A percentile compares a stretch with the other conserved stretches of the same genome.
These are phyloP conservation scores for Trichophyton rubrum DNA, from an alignment of 2,329 filamentous ascomycete species.

Conservation along the genomic window DNA sequence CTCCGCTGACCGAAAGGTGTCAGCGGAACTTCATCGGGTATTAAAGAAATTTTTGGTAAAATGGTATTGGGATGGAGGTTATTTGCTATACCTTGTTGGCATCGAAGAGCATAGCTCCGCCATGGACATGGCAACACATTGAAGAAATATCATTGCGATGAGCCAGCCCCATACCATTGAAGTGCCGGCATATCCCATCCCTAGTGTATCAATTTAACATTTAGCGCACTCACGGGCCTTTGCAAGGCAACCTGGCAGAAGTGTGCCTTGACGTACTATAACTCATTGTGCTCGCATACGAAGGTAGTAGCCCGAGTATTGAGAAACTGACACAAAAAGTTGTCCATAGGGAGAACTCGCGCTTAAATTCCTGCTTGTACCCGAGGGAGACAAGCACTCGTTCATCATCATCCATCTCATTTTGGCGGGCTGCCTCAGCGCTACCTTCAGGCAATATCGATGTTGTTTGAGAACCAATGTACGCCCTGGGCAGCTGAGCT, in stretches of 20 bases:
- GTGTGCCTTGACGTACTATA: constrained; percentile 44
- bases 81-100: constrained; percentile 45
- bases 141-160: constrained; percentile 58
- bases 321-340: constrained; percentile 65
- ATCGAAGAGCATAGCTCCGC: constrained; percentile 62
- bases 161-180: constrained; percentile 67
- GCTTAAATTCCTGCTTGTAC: constrained; percentile 52
- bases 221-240: constrained; percentile 29
- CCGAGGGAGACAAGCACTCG: constrained; percentile 32
- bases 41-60: not conserved
- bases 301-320: constrained; percentile 57
- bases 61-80: not conserved
- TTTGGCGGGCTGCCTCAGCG: not conserved
- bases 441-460: not conserved
- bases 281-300: constrained; percentile 57
- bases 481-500: not conserved
- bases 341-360: constrained; percentile 62
- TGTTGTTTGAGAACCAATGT: not conserved
- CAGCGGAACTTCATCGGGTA: not conserved
- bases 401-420: constrained; percentile 30
- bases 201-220: constrained; percentile 13
- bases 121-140: constrained; percentile 56
- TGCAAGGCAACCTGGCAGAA: constrained; percentile 23
- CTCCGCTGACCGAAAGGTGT: constrained; percentile 35
- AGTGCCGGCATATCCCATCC: constrained; percentile 44